A percentile compares a stretch with the other conserved stretches of the same genome.
phyloP scores from a whole-genome alignment of 306 rosid species.

The Spatholobus suberectus region DNA sequence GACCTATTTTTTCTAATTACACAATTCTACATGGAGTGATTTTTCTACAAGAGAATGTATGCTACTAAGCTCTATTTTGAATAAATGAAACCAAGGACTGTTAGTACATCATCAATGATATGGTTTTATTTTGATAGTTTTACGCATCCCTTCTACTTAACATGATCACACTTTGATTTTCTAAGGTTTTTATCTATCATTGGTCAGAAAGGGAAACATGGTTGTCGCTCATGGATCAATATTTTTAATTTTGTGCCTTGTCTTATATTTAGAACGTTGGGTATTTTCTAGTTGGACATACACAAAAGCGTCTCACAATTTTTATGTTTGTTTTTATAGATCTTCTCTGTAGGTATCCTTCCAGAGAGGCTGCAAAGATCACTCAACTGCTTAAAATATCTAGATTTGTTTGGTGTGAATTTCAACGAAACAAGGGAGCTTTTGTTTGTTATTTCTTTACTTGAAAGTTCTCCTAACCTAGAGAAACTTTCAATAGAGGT shows the following conservation, averaged over 20 bases:
- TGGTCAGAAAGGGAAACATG: neutral
- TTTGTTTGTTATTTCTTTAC: neutral
- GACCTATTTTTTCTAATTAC: too few relatives aligned
- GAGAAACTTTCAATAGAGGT: neutral
- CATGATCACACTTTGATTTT: neutral
- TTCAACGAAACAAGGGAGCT: neutral
- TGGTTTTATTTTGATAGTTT: neutral
- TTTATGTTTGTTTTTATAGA: neutral
- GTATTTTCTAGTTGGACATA: neutral
- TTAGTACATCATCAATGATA: neutral
- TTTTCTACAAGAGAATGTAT: too few relatives aligned
- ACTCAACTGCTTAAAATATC: neutral
- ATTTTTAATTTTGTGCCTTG: neutral
- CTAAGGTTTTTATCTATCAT: neutral
- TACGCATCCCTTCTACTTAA: neutral
- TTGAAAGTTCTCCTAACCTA: neutral
- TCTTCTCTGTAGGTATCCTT: neutral
- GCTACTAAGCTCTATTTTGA: neutral
- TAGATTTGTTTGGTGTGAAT: neutral
- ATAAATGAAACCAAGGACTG: neutral
- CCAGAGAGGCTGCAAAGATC: neutral
- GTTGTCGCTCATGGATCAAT: neutral
- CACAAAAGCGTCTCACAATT: neutral
- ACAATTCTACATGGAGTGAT: neutral
- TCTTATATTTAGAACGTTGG: neutral